Conservation (phyloP, 805 yeast species). For the Lachancea nothofagi region DNA sequence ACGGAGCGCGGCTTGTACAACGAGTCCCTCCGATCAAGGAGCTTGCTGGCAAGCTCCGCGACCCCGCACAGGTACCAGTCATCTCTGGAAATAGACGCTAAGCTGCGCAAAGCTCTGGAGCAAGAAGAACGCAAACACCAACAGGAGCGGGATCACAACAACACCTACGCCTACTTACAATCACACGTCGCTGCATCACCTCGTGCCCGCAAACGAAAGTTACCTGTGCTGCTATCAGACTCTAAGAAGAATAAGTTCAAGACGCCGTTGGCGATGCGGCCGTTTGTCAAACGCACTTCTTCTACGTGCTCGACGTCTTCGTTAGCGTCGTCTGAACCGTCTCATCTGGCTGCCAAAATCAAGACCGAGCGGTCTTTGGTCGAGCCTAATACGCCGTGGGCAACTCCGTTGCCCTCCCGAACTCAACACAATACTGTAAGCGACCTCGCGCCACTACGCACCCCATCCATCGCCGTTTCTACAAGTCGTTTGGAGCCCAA, state of each 20-base stretch:
- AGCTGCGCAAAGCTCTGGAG: conserved; percentile 26
- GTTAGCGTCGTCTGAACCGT: conserved; percentile 23
- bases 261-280: conserved; percentile 21
- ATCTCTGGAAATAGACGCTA: conserved; percentile 22
- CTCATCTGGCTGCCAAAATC: conserved; percentile 27
- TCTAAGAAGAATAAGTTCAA: conserved; percentile 23
- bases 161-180: conserved; percentile 28
- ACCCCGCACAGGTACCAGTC: conserved; percentile 1
- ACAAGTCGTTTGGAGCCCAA: conserved; percentile 4
- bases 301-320: conserved; percentile 19
- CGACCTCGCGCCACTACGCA: background rate
- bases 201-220: conserved; percentile 22
- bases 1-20: conserved; percentile 35
- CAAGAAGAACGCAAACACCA: conserved; percentile 17
- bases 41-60: conserved; percentile 8
- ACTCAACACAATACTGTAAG: background rate
- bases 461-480: background rate
- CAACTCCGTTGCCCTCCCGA: conserved; percentile 11
- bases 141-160: conserved; percentile 16
- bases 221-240: conserved; percentile 30
- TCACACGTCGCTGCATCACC: conserved; percentile 30
- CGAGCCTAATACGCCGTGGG: background rate
- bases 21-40: conserved; percentile 10
- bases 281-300: conserved; percentile 12
- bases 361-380: conserved; percentile 7